Conservation (phyloP, 768 basidiomycete species). For the Jaapia argillacea region DNA sequence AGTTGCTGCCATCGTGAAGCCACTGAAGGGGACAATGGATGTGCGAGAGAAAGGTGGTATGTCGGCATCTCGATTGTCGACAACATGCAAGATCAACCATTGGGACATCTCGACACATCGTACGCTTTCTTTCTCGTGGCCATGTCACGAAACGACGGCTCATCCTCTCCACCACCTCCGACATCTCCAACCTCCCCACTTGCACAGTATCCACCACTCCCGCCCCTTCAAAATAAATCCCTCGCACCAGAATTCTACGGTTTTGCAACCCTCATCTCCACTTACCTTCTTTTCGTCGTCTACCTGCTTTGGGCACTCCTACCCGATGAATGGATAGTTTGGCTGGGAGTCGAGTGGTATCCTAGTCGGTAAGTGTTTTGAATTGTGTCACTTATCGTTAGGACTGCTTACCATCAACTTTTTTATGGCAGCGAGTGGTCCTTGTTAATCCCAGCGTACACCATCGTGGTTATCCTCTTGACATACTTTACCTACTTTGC, state of each 20-base stretch:
- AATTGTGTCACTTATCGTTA: neutral
- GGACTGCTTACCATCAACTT: neutral
- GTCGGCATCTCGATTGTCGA: no score
- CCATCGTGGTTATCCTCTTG: slow-evolving; percentile 57
- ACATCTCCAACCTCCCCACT: slow-evolving; percentile 36
- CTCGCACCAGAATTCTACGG: slow-evolving; percentile 83
- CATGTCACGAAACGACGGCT: no score
- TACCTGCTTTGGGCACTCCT: slow-evolving; percentile 77
- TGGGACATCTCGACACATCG: no score
- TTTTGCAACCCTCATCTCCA: slow-evolving; percentile 80
- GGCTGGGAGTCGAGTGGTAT: slow-evolving; percentile 73
- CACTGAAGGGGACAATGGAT: no score
- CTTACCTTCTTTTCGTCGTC: slow-evolving; percentile 56
- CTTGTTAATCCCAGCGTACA: slow-evolving; percentile 70
- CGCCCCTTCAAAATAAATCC: slow-evolving; percentile 38
- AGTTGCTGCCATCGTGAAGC: no score
- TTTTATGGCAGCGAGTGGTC: slow-evolving; percentile 65
- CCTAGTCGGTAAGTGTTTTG: slow-evolving; percentile 59
- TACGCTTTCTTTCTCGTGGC: no score
- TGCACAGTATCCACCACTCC: slow-evolving; percentile 29
- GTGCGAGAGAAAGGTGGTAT: no score
- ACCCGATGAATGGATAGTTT: slow-evolving; percentile 58
- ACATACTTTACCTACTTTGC: slow-evolving; percentile 74
- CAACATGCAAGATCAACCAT: no score
- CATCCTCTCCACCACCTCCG: no score